Percentiles rank a stretch among this genome's conserved stretches.
phyloP scores from a whole-genome alignment of 2,329 filamentous ascomycete genomes.

The Talaromyces funiculosus region DNA sequence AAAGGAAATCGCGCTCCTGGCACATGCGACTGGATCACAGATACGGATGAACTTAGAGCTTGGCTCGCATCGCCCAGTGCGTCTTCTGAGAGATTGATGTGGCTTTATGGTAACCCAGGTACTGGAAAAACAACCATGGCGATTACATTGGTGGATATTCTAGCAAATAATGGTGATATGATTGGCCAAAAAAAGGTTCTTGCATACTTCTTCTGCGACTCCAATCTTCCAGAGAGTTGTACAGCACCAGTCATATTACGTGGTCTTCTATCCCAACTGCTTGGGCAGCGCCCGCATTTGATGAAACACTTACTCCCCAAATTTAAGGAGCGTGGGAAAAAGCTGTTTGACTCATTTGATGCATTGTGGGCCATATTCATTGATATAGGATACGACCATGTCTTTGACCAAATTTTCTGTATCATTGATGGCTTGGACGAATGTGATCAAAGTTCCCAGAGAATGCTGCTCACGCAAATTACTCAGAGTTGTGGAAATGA shows the following conservation, averaged over 20 bases:
- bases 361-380: slow-evolving; percentile 4
- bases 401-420: slow-evolving; percentile 14
- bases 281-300: slow-evolving; percentile 9
- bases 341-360: neutral
- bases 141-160: neutral
- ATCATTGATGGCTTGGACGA: slow-evolving; percentile 22
- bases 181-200: neutral
- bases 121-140: slow-evolving; percentile 17
- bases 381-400: slow-evolving; percentile 5
- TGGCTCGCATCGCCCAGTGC: slow-evolving; percentile 8
- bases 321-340: slow-evolving; percentile 5
- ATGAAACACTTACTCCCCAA: slow-evolving; percentile 11
- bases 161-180: neutral
- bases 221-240: slow-evolving; percentile 1
- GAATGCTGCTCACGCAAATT: no score
- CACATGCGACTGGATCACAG: slow-evolving; percentile 16
- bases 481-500: no score
- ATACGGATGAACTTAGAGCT: slow-evolving; percentile 14
- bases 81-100: neutral
- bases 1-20: slow-evolving; percentile 3
- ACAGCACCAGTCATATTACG: slow-evolving; percentile 15
- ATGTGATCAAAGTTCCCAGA: slow-evolving; percentile 6
- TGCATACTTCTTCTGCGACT: slow-evolving; percentile 20
- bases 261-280: slow-evolving; percentile 15
- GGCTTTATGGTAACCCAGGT: slow-evolving; percentile 19